These are phyloP conservation scores for Hortiboletus campestris DNA, from an alignment of 768 basidiomycete genomes.

Conservation along the genomic window DNA sequence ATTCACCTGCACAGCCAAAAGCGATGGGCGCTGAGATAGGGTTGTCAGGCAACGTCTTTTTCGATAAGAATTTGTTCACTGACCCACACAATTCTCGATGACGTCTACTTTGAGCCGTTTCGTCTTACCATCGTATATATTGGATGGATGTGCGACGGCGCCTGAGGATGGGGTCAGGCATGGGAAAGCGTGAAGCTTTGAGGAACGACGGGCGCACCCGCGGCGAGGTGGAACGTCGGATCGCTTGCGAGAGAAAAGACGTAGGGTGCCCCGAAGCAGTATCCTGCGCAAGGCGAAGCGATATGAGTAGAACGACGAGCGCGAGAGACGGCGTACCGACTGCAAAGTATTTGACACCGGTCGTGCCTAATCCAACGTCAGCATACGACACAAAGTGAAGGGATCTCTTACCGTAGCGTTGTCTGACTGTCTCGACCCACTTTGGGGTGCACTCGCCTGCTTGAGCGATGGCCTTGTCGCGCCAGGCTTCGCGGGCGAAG, in stretches of 20 bases:
- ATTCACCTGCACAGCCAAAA: constrained; percentile 52
- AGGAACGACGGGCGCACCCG: constrained; percentile 34
- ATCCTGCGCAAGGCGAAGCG: constrained; percentile 37
- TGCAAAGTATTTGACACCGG: constrained; percentile 41
- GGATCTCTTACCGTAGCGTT: constrained; percentile 42
- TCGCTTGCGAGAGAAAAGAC: constrained; percentile 47
- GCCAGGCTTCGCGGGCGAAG: constrained; percentile 45
- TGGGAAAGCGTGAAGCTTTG: background rate
- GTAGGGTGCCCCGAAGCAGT: constrained; percentile 58
- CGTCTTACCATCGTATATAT: constrained; percentile 4
- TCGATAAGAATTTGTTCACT: constrained; percentile 11
- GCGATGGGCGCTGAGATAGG: constrained; percentile 47
- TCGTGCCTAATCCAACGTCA: constrained; percentile 10
- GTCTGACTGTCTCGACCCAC: constrained; percentile 53
- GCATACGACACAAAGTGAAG: constrained; percentile 5
- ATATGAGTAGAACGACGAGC: background rate
- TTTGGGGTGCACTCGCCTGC: constrained; percentile 42
- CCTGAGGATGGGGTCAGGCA: constrained; percentile 28
- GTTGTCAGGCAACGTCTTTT: background rate
- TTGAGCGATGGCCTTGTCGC: constrained; percentile 31
- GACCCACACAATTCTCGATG: constrained; percentile 48
- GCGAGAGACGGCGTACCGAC: constrained; percentile 34
- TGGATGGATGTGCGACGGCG: constrained; percentile 56
- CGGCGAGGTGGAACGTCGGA: constrained; percentile 37
- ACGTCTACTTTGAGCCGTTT: constrained; percentile 43